Conservation (phyloP, 169 alveolate genomes). For the Cryptosporidium tyzzeri region DNA sequence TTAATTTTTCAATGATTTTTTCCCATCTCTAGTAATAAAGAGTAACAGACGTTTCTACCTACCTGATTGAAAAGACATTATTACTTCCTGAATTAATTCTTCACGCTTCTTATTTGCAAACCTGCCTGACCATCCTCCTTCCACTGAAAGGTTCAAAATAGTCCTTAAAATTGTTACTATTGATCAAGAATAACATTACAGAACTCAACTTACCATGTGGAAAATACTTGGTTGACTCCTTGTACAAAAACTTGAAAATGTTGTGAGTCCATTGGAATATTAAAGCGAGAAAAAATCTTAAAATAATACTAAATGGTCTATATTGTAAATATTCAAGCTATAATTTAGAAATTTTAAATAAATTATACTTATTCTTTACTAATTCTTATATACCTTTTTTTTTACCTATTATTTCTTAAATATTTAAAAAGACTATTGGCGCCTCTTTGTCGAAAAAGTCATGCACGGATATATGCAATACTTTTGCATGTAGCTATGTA, state of each 20-base stretch:
- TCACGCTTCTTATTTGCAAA: constrained; percentile 36
- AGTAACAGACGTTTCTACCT: not conserved
- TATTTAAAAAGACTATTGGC: not conserved
- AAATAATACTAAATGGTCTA: not conserved
- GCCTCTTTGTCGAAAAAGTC: not conserved
- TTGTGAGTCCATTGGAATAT: constrained; percentile 20
- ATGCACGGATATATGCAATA: constrained; percentile 7
- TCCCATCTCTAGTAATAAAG: not conserved
- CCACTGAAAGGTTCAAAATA: constrained; percentile 49
- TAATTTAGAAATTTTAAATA: not conserved
- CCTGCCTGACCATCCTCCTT: constrained; percentile 72
- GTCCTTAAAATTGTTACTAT: constrained; percentile 52
- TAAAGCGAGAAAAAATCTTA: not conserved
- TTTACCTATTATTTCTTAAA: not conserved
- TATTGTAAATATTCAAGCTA: not conserved
- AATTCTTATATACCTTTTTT: not conserved
- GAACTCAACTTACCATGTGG: constrained; percentile 56
- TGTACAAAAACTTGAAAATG: constrained; percentile 47
- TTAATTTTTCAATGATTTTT: not conserved
- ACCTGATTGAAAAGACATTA: constrained; percentile 63
- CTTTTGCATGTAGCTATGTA: constrained; percentile 1
- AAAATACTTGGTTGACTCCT: constrained; percentile 54
- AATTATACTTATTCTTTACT: not conserved
- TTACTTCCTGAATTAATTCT: constrained; percentile 53
- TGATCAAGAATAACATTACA: not conserved